Conservation (phyloP, 371 early-diverging fungal species). For the Rhizomucor miehei region DNA sequence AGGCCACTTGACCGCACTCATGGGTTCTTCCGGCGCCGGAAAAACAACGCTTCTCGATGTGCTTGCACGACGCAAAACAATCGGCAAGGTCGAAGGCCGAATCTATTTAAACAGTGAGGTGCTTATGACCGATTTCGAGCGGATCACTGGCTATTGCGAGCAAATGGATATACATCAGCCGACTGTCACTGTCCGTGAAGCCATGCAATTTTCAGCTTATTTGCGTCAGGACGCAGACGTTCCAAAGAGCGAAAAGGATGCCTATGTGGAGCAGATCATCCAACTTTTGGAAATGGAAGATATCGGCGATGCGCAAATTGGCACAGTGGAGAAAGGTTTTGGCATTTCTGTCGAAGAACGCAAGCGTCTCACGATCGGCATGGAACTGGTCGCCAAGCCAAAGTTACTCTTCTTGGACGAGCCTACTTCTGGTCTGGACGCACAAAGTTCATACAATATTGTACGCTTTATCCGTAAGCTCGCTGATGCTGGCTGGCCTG, state of each 20-base stretch:
- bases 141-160: constrained; percentile 81
- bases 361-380: constrained; percentile 64
- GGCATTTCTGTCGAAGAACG: constrained; percentile 66
- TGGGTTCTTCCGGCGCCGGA: constrained; percentile 85
- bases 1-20: constrained; percentile 71
- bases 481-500: constrained; percentile 56
- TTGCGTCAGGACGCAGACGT: constrained; percentile 57
- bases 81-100: constrained; percentile 66
- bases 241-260: constrained; percentile 51
- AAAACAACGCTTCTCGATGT: constrained; percentile 86
- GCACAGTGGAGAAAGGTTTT: constrained; percentile 36
- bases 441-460: constrained; percentile 68
- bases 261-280: constrained; percentile 66
- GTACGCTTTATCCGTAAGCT: constrained; percentile 63
- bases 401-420: constrained; percentile 80
- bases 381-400: constrained; percentile 74
- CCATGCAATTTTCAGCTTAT: constrained; percentile 64
- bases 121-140: constrained; percentile 52
- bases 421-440: constrained; percentile 74
- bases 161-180: constrained; percentile 78
- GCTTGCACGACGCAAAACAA: constrained; percentile 71
- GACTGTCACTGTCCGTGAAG: constrained; percentile 57
- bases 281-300: constrained; percentile 60
- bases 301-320: constrained; percentile 55
- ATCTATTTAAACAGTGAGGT: constrained; percentile 56